A percentile compares a stretch with the other conserved stretches of the same genome.
Evolutionary conservation across 2,329 filamentous ascomycete species (phyloP).

Genomic region (Fusarium tricinctum): DNA sequence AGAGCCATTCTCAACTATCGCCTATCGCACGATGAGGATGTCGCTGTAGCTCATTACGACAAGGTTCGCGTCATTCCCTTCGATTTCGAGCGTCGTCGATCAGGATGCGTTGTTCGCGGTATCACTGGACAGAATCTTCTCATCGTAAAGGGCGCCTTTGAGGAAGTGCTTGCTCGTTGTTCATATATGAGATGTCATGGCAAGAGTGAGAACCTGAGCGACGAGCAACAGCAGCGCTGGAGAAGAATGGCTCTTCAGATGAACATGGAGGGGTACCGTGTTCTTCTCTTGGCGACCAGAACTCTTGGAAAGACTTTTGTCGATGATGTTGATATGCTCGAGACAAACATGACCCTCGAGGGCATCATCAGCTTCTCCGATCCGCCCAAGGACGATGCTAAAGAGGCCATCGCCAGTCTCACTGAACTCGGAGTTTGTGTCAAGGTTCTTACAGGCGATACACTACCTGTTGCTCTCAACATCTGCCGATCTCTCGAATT

Average conservation of each 20-base stretch:
- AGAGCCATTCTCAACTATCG: conserved; percentile 5
- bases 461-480: not conserved
- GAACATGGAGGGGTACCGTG: not conserved
- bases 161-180: not conserved
- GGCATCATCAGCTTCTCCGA: conserved; percentile 13
- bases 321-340: not conserved
- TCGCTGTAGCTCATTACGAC: not conserved
- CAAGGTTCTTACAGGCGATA: conserved; percentile 7
- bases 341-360: conserved; percentile 5
- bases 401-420: conserved; percentile 2
- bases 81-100: conserved; percentile 8
- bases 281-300: not conserved
- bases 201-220: conserved; percentile 4
- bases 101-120: not conserved
- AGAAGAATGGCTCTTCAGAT: conserved; percentile 1
- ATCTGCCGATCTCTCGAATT: conserved; percentile 9
- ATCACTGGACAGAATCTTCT: conserved; percentile 1
- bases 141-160: conserved; percentile 5
- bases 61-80: conserved; percentile 4
- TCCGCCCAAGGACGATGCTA: not conserved
- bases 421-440: not conserved
- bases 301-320: not conserved
- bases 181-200: not conserved
- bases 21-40: not conserved
- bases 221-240: not conserved